phyloP scores from a whole-genome alignment of 306 rosid genomes.

The Sophora flavescens region DNA sequence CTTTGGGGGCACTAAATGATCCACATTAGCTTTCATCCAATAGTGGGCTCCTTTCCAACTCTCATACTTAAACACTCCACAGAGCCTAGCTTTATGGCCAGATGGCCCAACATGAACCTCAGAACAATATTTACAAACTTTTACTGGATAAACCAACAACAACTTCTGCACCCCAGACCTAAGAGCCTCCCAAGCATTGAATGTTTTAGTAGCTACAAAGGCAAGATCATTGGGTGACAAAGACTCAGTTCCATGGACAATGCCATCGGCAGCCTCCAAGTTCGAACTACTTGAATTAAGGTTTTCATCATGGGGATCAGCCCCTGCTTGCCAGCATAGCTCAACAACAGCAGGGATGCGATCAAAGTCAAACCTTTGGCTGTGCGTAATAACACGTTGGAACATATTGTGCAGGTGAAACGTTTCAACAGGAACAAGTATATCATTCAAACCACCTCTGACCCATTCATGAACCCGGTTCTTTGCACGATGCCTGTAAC shows the following conservation, averaged over 20 bases:
- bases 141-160: slow-evolving; percentile 76
- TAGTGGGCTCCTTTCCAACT: slow-evolving; percentile 81
- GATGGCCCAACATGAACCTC: slow-evolving; percentile 93
- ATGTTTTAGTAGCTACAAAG: slow-evolving; percentile 61
- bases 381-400: slow-evolving; percentile 73
- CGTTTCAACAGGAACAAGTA: slow-evolving; percentile 79
- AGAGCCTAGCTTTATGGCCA: slow-evolving; percentile 84
- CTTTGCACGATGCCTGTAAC: slow-evolving; percentile 69
- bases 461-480: slow-evolving; percentile 80
- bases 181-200: slow-evolving; percentile 79
- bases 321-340: slow-evolving; percentile 94
- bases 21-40: slow-evolving; percentile 79
- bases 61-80: slow-evolving; percentile 87
- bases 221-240: slow-evolving; percentile 57
- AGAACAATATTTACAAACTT: slow-evolving; percentile 87
- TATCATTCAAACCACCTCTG: slow-evolving; percentile 67
- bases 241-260: slow-evolving; percentile 45
- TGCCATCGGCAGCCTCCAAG: slow-evolving; percentile 45
- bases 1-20: slow-evolving; percentile 86
- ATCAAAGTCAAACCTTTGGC: slow-evolving; percentile 82
- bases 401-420: slow-evolving; percentile 78
- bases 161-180: slow-evolving; percentile 77
- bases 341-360: slow-evolving; percentile 88
- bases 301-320: slow-evolving; percentile 50
- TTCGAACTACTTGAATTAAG: slow-evolving; percentile 48